phyloP scores from a whole-genome alignment of 2,329 filamentous ascomycete species.

The Monosporascus sp. region DNA sequence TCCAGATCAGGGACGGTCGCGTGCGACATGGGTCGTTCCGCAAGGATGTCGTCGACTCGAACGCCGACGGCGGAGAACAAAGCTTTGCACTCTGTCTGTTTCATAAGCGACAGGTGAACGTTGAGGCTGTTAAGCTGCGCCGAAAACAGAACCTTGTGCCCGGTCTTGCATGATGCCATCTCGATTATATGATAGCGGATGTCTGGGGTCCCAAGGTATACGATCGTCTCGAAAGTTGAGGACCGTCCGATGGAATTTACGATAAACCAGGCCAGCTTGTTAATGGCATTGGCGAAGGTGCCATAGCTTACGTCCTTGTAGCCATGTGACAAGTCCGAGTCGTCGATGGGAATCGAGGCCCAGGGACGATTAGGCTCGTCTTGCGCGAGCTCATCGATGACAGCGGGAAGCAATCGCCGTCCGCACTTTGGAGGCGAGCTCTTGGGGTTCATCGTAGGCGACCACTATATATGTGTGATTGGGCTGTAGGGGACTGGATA shows the following conservation, averaged over 20 bases:
- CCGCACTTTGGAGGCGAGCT: slow-evolving; percentile 2
- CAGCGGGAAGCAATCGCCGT: slow-evolving; percentile 9
- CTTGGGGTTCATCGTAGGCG: no score
- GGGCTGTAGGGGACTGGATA: no score
- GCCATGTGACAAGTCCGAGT: slow-evolving; percentile 15
- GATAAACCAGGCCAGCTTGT: slow-evolving; percentile 16
- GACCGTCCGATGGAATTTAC: slow-evolving; percentile 10
- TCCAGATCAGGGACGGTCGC: slow-evolving; percentile 11
- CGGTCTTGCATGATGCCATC: slow-evolving; percentile 18
- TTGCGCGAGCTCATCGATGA: slow-evolving; percentile 10
- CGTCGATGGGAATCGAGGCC: slow-evolving; percentile 16
- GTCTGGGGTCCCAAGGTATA: slow-evolving; percentile 14
- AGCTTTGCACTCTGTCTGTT: slow-evolving; percentile 11
- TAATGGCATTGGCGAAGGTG: slow-evolving; percentile 14
- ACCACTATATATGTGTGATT: no score
- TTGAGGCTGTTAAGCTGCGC: slow-evolving; percentile 14
- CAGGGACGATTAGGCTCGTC: slow-evolving; percentile 9
- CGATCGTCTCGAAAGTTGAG: slow-evolving; percentile 12
- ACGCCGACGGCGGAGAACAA: slow-evolving; percentile 11
- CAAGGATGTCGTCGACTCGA: slow-evolving; percentile 12
- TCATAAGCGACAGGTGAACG: slow-evolving; percentile 14
- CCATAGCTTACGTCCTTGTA: slow-evolving; percentile 15
- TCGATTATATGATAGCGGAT: slow-evolving; percentile 17
- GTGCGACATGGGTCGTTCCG: slow-evolving; percentile 9
- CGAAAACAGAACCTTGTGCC: slow-evolving; percentile 16